Base-by-base conservation (phyloP, 495 filamentous ascomycete genomes). In the Usnea hakonensis region DNA sequence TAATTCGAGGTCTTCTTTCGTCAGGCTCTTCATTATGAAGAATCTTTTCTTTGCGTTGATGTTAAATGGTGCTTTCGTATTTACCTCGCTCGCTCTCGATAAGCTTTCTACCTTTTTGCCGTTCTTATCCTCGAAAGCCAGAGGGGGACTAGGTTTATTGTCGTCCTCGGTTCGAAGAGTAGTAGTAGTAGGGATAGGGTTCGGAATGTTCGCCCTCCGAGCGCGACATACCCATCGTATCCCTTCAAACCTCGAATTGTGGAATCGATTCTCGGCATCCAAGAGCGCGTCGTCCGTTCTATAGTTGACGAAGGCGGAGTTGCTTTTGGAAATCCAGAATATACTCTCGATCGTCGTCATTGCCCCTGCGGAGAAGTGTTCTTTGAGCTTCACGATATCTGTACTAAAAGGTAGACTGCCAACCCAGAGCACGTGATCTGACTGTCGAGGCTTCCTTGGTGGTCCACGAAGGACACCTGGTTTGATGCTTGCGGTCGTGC, bases 281-380 rank as follows among this genome's bases (percentile, higher is more conserved):
- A 81, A 75, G 69, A 90, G 95, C n/a, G 87, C 83, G 19, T 74
- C 76, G 64, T 95, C 93, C 46, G 90, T 89, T 63, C 85, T 87
- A 70, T 95, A 98, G 70, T 98, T 98, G 69, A 96, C 89, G 78
- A 98, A 98, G 0, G 92, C 94, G 69, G 94, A 98, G 68, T 96
- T 96, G 73, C 91, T 97, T 71, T 96, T 97, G 5, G 94, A 93
- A 36, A 98, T 98, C 30, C 97, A 77, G 66, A 96, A 96, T 26
- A 97, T 80, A 44, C 90, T 96, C 72, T 96, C 89, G 43, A 98
- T 83, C 21, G 91, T 88, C 50, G 78, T 74, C 1, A 81, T 86
- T 0, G 90, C 86, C 61, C 92, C 91, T 61, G 81, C 84, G 38
- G 90, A 95, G 59, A 96, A 95, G 70, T 97, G 87, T 64, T 95